Evolutionary conservation across 768 basidiomycete species (phyloP).

Genomic region (Tephrocybe sp.): DNA sequence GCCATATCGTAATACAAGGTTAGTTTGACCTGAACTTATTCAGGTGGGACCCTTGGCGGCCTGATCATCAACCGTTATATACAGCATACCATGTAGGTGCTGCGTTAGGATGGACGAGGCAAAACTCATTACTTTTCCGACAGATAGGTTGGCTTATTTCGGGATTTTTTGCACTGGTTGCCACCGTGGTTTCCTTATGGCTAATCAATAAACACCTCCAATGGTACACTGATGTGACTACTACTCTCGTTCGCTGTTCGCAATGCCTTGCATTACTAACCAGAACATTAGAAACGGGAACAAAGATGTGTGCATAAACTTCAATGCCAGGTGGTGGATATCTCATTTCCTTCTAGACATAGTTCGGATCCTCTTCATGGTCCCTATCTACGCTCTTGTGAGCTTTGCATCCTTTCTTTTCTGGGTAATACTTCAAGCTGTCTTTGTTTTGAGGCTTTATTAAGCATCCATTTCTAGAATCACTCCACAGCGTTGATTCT

Average conservation of each 20-base stretch:
- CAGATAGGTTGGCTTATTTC: slow-evolving; percentile 73
- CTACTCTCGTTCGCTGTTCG: neutral
- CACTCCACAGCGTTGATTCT: slow-evolving; percentile 70
- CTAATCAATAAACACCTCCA: slow-evolving; percentile 70
- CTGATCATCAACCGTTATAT: slow-evolving; percentile 3
- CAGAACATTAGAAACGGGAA: slow-evolving; percentile 54
- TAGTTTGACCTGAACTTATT: no score
- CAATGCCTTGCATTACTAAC: neutral
- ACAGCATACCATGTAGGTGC: slow-evolving; percentile 57
- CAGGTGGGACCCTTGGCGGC: no score
- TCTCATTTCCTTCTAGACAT: slow-evolving; percentile 45
- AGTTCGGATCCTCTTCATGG: slow-evolving; percentile 75
- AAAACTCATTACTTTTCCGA: neutral
- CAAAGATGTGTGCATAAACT: slow-evolving; percentile 54
- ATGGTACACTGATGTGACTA: slow-evolving; percentile 69
- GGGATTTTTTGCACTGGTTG: slow-evolving; percentile 56
- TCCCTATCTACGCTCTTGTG: slow-evolving; percentile 71
- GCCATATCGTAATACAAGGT: slow-evolving; percentile 64
- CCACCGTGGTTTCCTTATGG: slow-evolving; percentile 65
- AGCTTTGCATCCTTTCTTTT: slow-evolving; percentile 70
- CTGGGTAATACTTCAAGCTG: slow-evolving; percentile 48
- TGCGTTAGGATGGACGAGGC: neutral
- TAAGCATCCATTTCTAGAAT: slow-evolving; percentile 37
- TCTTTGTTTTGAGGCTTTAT: neutral
- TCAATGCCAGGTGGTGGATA: no score